Conservation (phyloP, 2,329 filamentous ascomycete genomes). For the Beauveria sp. region DNA sequence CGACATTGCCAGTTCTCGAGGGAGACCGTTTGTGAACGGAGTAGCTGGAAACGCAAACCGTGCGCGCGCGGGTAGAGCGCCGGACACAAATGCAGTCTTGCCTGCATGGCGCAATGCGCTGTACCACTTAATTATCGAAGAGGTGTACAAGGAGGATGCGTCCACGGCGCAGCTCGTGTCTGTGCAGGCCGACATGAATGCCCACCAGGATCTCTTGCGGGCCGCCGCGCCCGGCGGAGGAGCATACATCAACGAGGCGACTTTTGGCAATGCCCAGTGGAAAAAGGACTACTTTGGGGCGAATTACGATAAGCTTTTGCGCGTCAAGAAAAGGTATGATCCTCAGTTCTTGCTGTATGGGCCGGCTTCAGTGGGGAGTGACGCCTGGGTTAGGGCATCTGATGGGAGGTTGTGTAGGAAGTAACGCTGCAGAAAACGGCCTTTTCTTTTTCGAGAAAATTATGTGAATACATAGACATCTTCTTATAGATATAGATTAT, state of each 20-base stretch:
- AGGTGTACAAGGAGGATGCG: background rate
- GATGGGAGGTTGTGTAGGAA: slow-evolving; percentile 33
- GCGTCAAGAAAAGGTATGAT: slow-evolving; percentile 45
- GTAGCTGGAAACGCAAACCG: background rate
- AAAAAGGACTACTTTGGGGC: slow-evolving; percentile 37
- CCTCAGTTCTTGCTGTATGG: slow-evolving; percentile 38
- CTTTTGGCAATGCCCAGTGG: slow-evolving; percentile 36
- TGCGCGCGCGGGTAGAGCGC: background rate
- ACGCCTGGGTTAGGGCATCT: slow-evolving; percentile 32
- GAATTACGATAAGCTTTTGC: slow-evolving; percentile 34
- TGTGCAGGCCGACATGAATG: background rate
- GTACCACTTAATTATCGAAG: background rate
- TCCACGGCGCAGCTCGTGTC: background rate
- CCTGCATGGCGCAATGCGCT: background rate
- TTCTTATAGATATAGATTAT: background rate
- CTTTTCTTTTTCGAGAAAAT: background rate
- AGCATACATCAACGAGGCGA: slow-evolving; percentile 45
- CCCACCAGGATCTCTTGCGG: slow-evolving; percentile 18
- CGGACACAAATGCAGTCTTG: background rate
- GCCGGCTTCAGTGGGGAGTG: slow-evolving; percentile 42
- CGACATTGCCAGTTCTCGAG: slow-evolving; percentile 15
- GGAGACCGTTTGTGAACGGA: background rate
- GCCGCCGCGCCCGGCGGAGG: slow-evolving; percentile 33
- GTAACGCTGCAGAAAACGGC: background rate
- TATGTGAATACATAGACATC: background rate